A percentile compares a stretch with the other conserved stretches of the same genome.
phyloP scores from a whole-genome alignment of 495 filamentous ascomycete genomes.

The Xylaria sp. region DNA sequence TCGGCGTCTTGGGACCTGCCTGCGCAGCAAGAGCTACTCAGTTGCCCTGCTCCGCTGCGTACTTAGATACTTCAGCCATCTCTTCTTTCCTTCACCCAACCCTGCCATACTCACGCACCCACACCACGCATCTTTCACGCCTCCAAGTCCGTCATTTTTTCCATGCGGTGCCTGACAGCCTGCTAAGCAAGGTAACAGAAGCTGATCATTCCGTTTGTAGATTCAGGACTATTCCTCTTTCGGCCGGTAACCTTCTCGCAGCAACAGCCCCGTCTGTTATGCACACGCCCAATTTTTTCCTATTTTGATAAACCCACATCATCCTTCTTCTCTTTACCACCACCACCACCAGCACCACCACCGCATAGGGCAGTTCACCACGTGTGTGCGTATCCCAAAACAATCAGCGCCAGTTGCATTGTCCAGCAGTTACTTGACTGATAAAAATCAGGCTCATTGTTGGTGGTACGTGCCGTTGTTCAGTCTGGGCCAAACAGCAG shows the following conservation, averaged over 20 bases:
- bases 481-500: not conserved
- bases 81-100: not conserved
- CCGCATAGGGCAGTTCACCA: not conserved
- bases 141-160: conserved; percentile 5
- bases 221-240: conserved; percentile 28
- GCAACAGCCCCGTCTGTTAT: not conserved
- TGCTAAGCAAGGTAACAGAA: conserved; percentile 20
- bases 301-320: not conserved
- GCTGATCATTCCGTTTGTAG: conserved; percentile 31
- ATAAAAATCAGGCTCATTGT: not conserved
- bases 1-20: conserved; percentile 4
- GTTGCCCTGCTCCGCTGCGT: not conserved
- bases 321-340: not conserved
- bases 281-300: conserved; percentile 11
- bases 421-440: conserved; percentile 1
- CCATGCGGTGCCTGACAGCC: conserved; percentile 1
- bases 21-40: conserved; percentile 20
- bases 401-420: not conserved
- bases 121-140: not conserved
- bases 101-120: not conserved
- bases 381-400: not conserved
- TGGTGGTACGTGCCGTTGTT: conserved; percentile 16
- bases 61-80: conserved; percentile 1
- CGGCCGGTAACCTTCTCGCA: not conserved
- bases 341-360: not conserved